phyloP scores from a whole-genome alignment of 2,329 filamentous ascomycete genomes.

The Colletotrichum sp. region DNA sequence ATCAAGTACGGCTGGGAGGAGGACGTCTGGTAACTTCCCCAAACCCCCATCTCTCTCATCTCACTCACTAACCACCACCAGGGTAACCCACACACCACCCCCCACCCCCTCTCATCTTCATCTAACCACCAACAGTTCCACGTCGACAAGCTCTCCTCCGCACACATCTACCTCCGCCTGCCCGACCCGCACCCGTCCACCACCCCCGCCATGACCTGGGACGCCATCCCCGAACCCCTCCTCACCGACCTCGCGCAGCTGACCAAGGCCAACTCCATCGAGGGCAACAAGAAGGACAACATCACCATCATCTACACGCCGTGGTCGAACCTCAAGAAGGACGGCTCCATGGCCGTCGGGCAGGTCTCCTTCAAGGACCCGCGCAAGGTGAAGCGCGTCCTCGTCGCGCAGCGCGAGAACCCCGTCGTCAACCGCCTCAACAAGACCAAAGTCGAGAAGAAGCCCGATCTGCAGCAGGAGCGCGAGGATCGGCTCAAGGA shows the following conservation, averaged over 20 bases:
- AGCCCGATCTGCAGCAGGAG: constrained; percentile 82
- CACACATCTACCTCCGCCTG: constrained; percentile 93
- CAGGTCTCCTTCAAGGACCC: constrained; percentile 95
- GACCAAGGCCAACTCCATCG: constrained; percentile 98
- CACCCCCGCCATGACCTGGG: constrained; percentile 63
- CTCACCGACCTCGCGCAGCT: constrained; percentile 92
- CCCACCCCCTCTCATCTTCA: not conserved
- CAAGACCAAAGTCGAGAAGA: constrained; percentile 91
- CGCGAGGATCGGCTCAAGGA: constrained; percentile 77
- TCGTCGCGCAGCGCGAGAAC: constrained; percentile 84
- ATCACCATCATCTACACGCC: constrained; percentile 96
- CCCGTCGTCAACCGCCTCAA: constrained; percentile 95
- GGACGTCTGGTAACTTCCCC: constrained; percentile 79
- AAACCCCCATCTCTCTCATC: not conserved
- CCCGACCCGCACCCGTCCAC: constrained; percentile 59
- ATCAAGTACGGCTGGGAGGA: constrained; percentile 95
- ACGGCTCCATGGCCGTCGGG: constrained; percentile 92
- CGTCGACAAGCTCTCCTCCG: constrained; percentile 94
- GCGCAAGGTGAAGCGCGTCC: constrained; percentile 82
- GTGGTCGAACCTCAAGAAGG: constrained; percentile 95
- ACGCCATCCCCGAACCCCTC: constrained; percentile 75
- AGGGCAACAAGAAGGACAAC: constrained; percentile 99
- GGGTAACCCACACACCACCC: constrained; percentile 25
- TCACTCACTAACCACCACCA: constrained; percentile 18
- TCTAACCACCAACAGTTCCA: constrained; percentile 71